Evolutionary conservation across 345 rosid genomes (phyloP).

Genomic region (Syzygium grande): DNA sequence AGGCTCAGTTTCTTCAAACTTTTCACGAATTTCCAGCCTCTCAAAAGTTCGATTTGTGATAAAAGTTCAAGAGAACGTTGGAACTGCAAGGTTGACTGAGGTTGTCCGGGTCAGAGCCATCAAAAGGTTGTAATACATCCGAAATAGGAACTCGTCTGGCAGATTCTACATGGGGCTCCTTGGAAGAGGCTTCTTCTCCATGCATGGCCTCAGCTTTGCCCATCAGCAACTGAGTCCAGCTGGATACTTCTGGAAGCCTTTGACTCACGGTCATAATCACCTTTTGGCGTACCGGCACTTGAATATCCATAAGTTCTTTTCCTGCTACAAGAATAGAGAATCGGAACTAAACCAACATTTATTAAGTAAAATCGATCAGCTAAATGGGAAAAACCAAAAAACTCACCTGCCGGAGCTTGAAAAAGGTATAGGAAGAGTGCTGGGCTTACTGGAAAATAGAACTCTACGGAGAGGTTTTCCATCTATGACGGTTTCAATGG

Average conservation of each 20-base stretch:
- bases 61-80: too few species aligned
- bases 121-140: conserved; percentile 10
- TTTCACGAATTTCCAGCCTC: too few species aligned
- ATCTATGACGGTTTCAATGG: conserved; percentile 65
- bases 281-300: conserved; percentile 22
- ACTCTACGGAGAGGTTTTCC: too few species aligned
- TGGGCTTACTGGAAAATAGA: too few species aligned
- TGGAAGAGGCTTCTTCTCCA: conserved; percentile 16
- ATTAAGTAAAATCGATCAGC: not conserved
- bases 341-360: not conserved
- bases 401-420: too few species aligned
- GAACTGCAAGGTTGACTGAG: conserved; percentile 4
- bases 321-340: conserved; percentile 18
- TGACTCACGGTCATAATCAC: conserved; percentile 25
- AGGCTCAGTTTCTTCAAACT: too few species aligned
- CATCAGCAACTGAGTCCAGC: conserved; percentile 16
- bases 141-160: conserved; percentile 11
- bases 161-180: conserved; percentile 11
- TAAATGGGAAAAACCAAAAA: not conserved
- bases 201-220: conserved; percentile 13
- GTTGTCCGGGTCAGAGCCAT: conserved; percentile 12
- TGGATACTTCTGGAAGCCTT: conserved; percentile 12
- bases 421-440: too few species aligned
- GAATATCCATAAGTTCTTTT: conserved; percentile 31
- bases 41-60: too few species aligned